Conservation (phyloP, 345 rosid species). For the Salix dunnii region DNA sequence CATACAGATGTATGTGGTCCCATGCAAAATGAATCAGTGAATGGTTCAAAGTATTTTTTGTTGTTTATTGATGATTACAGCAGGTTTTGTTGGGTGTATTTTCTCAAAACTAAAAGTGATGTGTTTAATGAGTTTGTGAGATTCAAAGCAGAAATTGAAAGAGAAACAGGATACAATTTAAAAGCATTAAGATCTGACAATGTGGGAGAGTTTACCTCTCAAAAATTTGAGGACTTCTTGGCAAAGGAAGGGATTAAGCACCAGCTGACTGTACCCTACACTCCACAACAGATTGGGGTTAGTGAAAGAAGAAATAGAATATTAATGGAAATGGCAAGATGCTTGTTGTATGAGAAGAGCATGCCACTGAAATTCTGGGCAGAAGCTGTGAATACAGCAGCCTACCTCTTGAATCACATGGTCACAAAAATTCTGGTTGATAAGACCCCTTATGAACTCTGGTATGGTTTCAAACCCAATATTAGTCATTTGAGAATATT, state of each 20-base stretch:
- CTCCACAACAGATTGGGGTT: rapidly evolving
- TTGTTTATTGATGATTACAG: not conserved
- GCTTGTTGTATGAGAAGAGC: not conserved
- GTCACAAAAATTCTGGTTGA: rapidly evolving
- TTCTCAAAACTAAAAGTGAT: not conserved
- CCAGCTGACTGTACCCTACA: too few species aligned
- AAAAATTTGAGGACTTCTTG: too few species aligned
- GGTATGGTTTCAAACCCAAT: not conserved
- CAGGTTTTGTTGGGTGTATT: not conserved
- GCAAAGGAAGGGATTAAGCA: not conserved
- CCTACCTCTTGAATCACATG: too few species aligned
- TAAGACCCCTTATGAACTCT: rapidly evolving
- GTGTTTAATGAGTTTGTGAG: not conserved
- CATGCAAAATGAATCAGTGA: not conserved
- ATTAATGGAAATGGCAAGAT: not conserved
- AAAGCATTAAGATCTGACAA: not conserved
- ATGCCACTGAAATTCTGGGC: not conserved
- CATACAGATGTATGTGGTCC: not conserved
- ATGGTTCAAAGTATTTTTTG: not conserved
- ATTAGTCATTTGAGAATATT: not conserved
- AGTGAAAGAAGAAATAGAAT: not conserved
- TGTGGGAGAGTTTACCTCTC: not conserved
- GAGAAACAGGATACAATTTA: not conserved
- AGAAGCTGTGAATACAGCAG: rapidly evolving
- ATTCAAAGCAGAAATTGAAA: not conserved